These are phyloP conservation scores for Mallotus repandus DNA, from an alignment of 441 rosid genomes.

Conservation along the genomic window DNA sequence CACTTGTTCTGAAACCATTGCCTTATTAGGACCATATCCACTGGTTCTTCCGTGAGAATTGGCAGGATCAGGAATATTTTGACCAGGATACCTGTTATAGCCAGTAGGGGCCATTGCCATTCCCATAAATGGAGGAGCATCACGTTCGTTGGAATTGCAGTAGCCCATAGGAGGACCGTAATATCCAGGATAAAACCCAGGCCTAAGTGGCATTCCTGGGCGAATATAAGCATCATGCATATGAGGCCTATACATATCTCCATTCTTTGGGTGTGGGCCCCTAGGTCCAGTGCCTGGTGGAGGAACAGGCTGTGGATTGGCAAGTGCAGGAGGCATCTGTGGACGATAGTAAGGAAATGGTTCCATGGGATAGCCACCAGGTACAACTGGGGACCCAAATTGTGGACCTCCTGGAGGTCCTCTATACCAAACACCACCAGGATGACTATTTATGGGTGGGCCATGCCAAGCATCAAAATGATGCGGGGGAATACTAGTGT, in stretches of 20 bases:
- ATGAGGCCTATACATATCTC: conserved; percentile 79
- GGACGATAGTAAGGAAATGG: conserved; percentile 82
- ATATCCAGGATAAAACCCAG: conserved; percentile 84
- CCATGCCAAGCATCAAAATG: conserved; percentile 80
- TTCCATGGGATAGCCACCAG: conserved; percentile 83
- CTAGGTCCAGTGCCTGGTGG: conserved; percentile 71
- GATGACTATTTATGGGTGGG: conserved; percentile 78
- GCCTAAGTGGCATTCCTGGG: conserved; percentile 87
- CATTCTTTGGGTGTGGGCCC: conserved; percentile 65
- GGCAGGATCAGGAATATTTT: conserved; percentile 48
- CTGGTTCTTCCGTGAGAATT: conserved; percentile 52
- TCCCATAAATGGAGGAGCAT: conserved; percentile 70
- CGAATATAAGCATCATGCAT: conserved; percentile 72
- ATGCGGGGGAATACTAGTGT: conserved; percentile 57
- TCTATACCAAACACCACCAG: conserved; percentile 86
- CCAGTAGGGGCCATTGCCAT: conserved; percentile 64
- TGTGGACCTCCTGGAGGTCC: conserved; percentile 80
- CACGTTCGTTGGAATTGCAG: conserved; percentile 66
- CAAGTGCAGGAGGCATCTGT: conserved; percentile 58
- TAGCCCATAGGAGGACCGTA: conserved; percentile 89
- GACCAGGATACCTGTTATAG: conserved; percentile 60
- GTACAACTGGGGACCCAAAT: conserved; percentile 68
- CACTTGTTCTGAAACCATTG: conserved; percentile 45
- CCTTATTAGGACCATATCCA: conserved; percentile 56
- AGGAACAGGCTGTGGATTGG: conserved; percentile 56